These are phyloP conservation scores for Elsinoe ampelina DNA, from an alignment of 2,329 filamentous ascomycete genomes.

Conservation along the genomic window DNA sequence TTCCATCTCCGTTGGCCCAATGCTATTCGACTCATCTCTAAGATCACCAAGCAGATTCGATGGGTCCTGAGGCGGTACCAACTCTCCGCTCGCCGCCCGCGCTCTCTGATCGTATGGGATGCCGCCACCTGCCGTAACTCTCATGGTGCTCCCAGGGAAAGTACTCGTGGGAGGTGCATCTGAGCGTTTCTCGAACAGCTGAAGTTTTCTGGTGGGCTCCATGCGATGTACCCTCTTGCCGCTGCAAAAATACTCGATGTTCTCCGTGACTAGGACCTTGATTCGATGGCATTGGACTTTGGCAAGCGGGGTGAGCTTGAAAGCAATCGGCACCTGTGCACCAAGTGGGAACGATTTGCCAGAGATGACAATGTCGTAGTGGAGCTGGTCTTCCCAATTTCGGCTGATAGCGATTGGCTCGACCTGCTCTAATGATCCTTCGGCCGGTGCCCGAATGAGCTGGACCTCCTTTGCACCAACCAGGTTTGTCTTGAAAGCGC, in stretches of 20 bases:
- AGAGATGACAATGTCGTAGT: conserved; percentile 93
- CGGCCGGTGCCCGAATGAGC: conserved; percentile 75
- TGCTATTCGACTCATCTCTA: conserved; percentile 58
- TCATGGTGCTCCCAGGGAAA: conserved; percentile 66
- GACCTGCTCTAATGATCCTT: conserved; percentile 79
- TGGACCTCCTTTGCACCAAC: conserved; percentile 72
- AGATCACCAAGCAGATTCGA: conserved; percentile 74
- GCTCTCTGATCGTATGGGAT: conserved; percentile 54
- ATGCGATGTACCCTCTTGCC: conserved; percentile 77
- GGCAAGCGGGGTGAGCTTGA: conserved; percentile 83
- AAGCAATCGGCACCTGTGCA: conserved; percentile 79
- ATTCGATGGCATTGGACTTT: conserved; percentile 91
- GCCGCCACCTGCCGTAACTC: conserved; percentile 71
- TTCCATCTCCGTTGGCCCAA: conserved; percentile 87
- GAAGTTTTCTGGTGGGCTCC: conserved; percentile 73
- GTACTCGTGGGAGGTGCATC: conserved; percentile 64
- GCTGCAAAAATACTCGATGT: conserved; percentile 81
- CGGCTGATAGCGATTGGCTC: conserved; percentile 90
- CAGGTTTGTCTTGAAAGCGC: conserved; percentile 82
- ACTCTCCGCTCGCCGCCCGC: conserved; percentile 47
- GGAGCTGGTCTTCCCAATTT: conserved; percentile 89
- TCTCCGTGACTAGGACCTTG: conserved; percentile 85
- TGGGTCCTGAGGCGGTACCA: conserved; percentile 44
- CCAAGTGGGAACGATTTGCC: conserved; percentile 91
- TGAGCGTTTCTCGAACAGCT: conserved; percentile 79